These are phyloP conservation scores for Acer campestre DNA, from an alignment of 345 rosid genomes.

Conservation along the genomic window DNA sequence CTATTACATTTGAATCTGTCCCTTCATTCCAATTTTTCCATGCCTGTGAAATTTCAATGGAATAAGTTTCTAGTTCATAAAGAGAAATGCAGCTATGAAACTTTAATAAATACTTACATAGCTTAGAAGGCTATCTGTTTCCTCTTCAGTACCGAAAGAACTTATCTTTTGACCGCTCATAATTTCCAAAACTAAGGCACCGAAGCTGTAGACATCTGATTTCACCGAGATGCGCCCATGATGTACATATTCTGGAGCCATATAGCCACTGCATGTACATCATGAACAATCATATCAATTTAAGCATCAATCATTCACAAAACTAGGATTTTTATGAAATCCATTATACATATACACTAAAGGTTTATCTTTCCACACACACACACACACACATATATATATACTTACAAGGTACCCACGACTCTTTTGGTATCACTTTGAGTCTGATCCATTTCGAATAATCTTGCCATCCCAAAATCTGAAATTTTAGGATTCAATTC, in stretches of 20 bases:
- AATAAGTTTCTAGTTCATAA: not conserved
- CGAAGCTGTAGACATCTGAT: slow-evolving; percentile 28
- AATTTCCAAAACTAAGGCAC: slow-evolving; percentile 19
- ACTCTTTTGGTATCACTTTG: slow-evolving; percentile 18
- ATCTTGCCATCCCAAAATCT: slow-evolving; percentile 38
- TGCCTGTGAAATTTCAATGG: slow-evolving; percentile 5
- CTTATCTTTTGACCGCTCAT: slow-evolving; percentile 6
- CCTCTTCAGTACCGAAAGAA: not conserved
- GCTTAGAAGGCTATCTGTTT: slow-evolving; percentile 19
- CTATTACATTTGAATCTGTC: slow-evolving; percentile 28
- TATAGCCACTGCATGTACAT: slow-evolving; percentile 25
- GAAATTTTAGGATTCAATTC: slow-evolving; percentile 34
- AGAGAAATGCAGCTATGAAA: not conserved
- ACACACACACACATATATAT: not conserved
- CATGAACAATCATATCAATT: not conserved
- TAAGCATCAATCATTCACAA: not conserved
- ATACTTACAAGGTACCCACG: slow-evolving; percentile 33
- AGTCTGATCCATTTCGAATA: slow-evolving; percentile 21
- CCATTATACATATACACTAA: not conserved
- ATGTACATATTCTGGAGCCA: slow-evolving; percentile 33
- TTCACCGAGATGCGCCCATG: slow-evolving; percentile 26
- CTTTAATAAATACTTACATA: not conserved
- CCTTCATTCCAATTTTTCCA: slow-evolving; percentile 40
- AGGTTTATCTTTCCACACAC: not conserved
- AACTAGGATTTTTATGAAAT: not conserved